Evolutionary conservation across 2,329 filamentous ascomycete genomes (phyloP).

Genomic region (Thelonectria olida): DNA sequence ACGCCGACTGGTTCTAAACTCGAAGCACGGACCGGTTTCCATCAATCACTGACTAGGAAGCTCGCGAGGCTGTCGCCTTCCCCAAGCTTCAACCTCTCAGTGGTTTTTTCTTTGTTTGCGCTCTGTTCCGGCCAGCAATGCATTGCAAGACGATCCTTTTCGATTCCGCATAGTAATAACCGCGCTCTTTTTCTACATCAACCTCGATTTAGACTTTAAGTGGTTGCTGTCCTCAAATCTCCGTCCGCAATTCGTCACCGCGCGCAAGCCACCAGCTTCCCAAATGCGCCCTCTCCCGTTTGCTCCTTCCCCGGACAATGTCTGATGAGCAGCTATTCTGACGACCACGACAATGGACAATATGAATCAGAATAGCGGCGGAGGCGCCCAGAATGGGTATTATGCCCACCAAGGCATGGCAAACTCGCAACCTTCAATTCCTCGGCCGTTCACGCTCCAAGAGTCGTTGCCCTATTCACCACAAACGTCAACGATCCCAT

Average conservation of each 20-base stretch:
- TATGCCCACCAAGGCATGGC: conserved; percentile 35
- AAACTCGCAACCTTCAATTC: conserved; percentile 38
- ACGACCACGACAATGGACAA: conserved; percentile 42
- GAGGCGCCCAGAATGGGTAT: conserved; percentile 47
- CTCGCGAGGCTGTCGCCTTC: conserved; percentile 38
- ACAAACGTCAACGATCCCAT: conserved; percentile 81
- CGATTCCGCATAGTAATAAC: background rate
- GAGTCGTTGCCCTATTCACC: conserved; percentile 86
- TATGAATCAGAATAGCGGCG: conserved; percentile 43
- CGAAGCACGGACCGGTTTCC: conserved; percentile 30
- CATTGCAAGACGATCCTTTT: conserved; percentile 33
- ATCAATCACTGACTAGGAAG: conserved; percentile 33
- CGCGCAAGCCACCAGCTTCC: conserved; percentile 20
- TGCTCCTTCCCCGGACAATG: conserved; percentile 43
- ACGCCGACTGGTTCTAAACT: conserved; percentile 32
- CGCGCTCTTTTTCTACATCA: conserved; percentile 2
- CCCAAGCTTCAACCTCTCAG: conserved; percentile 33
- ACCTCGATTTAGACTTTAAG: conserved; percentile 3
- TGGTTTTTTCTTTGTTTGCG: conserved; percentile 18
- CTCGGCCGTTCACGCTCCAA: conserved; percentile 69
- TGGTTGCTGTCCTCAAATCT: conserved; percentile 12
- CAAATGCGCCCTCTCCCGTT: conserved; percentile 40
- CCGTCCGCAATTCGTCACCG: conserved; percentile 18
- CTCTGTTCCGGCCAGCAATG: conserved; percentile 31
- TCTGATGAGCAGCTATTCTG: conserved; percentile 41